A percentile compares a stretch with the other conserved stretches of the same genome.
Evolutionary conservation across 345 rosid species (phyloP).

Genomic region (Gynandropsis gynandra): DNA sequence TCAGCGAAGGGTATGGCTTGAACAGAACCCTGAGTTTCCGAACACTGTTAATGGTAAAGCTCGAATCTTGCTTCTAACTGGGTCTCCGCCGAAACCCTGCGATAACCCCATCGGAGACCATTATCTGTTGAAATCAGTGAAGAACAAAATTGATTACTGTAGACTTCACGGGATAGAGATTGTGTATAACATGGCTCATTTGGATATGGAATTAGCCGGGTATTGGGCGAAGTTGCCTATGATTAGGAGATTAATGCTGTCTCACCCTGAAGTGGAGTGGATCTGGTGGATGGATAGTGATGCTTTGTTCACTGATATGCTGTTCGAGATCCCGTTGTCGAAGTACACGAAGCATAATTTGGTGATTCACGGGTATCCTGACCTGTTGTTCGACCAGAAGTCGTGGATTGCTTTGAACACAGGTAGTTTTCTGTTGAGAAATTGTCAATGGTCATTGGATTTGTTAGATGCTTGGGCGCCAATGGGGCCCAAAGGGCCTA

Average conservation of each 20-base stretch:
- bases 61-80: slow-evolving; percentile 67
- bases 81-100: slow-evolving; percentile 83
- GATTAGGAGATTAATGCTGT: slow-evolving; percentile 85
- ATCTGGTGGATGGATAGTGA: slow-evolving; percentile 99
- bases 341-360: slow-evolving; percentile 63
- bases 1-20: slow-evolving; percentile 73
- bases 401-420: slow-evolving; percentile 97
- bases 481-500: slow-evolving; percentile 82
- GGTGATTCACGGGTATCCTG: slow-evolving; percentile 92
- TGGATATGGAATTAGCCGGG: slow-evolving; percentile 84
- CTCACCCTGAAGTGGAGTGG: slow-evolving; percentile 95
- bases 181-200: slow-evolving; percentile 96
- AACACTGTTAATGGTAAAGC: slow-evolving; percentile 58
- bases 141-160: slow-evolving; percentile 94
- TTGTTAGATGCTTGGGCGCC: slow-evolving; percentile 97
- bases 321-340: slow-evolving; percentile 68
- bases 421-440: slow-evolving; percentile 84
- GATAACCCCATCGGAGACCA: slow-evolving; percentile 93
- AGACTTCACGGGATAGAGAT: slow-evolving; percentile 95
- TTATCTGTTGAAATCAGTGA: slow-evolving; percentile 68
- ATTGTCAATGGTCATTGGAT: slow-evolving; percentile 94
- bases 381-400: slow-evolving; percentile 78
- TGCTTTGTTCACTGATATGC: slow-evolving; percentile 94
- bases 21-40: slow-evolving; percentile 75
- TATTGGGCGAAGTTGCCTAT: slow-evolving; percentile 95